Evolutionary conservation across 768 basidiomycete species (phyloP).

Genomic region (Amanita brunnescens): DNA sequence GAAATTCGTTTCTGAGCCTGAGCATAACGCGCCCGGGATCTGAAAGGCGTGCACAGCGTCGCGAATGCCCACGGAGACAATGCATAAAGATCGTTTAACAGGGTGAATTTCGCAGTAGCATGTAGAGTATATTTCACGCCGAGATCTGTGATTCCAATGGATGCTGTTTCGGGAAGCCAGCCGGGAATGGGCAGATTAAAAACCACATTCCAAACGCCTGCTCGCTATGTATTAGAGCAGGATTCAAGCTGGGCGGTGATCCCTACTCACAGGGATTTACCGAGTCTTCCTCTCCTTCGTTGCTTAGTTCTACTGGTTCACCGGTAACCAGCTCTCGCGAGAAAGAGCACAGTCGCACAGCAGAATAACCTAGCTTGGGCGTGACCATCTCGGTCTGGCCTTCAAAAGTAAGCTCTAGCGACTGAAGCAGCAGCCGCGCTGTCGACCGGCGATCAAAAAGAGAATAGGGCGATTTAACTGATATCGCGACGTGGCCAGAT

Average conservation of each 20-base stretch:
- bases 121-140: constrained; percentile 61
- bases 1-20: constrained; percentile 34
- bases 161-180: constrained; percentile 68
- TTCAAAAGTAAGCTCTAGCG: constrained; percentile 71
- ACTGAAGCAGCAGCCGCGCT: constrained; percentile 50
- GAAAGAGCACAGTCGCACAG: constrained; percentile 57
- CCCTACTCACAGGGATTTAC: constrained; percentile 38
- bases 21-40: constrained; percentile 32
- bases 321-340: constrained; percentile 51
- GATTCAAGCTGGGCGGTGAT: not conserved
- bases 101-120: constrained; percentile 53
- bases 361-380: constrained; percentile 55
- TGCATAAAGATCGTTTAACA: constrained; percentile 30
- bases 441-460: constrained; percentile 47
- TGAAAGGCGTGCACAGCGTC: constrained; percentile 48
- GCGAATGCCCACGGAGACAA: constrained; percentile 35
- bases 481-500: constrained; percentile 69
- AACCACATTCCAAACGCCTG: constrained; percentile 60
- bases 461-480: constrained; percentile 47
- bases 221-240: constrained; percentile 2
- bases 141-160: constrained; percentile 39
- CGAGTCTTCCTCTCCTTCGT: constrained; percentile 54
- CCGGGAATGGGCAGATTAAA: constrained; percentile 85
- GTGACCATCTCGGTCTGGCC: constrained; percentile 75
- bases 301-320: constrained; percentile 51